A percentile compares a stretch with the other conserved stretches of the same genome.
phyloP scores from a whole-genome alignment of 805 yeast species.

The Yarrowia osloensis region DNA sequence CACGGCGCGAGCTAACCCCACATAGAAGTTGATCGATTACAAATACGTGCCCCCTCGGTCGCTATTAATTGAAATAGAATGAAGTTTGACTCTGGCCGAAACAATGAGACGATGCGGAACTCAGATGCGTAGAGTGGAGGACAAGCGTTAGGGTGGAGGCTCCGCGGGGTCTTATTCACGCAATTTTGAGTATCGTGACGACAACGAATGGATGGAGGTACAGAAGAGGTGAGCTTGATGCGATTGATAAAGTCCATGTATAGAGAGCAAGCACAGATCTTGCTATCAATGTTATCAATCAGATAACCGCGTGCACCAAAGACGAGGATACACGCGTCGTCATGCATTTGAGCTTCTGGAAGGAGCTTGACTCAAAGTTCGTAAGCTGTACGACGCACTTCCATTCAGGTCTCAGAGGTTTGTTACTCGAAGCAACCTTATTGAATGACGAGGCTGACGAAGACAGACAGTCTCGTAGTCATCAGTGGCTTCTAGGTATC shows the following conservation, averaged over 20 bases:
- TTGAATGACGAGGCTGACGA: no score
- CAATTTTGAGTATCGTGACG: neutral
- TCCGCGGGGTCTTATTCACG: neutral
- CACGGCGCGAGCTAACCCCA: constrained; percentile 27
- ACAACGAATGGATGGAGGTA: neutral
- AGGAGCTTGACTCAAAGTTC: neutral
- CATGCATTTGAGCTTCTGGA: neutral
- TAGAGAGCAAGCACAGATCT: no score
- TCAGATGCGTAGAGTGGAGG: neutral
- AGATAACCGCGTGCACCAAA: neutral
- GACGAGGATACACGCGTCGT: neutral
- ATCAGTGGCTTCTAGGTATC: no score
- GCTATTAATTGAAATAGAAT: neutral
- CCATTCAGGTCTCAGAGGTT: neutral
- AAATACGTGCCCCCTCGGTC: neutral
- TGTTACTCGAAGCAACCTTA: neutral
- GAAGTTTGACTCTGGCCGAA: neutral
- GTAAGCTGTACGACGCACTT: neutral
- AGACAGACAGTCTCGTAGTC: no score
- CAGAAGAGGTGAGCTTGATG: neutral
- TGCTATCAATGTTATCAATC: constrained; percentile 5
- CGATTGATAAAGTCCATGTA: neutral
- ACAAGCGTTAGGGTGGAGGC: neutral
- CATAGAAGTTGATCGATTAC: constrained; percentile 13
- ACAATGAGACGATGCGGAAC: neutral